phyloP scores from a whole-genome alignment of 2,329 filamentous ascomycete genomes.

The Cladosporium sphaerospermum region DNA sequence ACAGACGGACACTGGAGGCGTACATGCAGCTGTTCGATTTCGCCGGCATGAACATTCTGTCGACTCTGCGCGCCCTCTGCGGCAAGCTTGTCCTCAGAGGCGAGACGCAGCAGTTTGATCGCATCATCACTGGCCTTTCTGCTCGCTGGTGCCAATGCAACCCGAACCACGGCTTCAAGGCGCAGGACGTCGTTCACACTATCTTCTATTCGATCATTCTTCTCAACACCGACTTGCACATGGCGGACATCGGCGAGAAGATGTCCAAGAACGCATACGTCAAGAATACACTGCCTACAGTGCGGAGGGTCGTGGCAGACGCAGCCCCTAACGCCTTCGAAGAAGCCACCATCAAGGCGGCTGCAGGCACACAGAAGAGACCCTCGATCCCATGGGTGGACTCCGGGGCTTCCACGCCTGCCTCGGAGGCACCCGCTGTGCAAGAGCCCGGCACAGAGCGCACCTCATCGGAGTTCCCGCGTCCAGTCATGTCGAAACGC shows the following conservation, averaged over 20 bases:
- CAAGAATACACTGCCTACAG: conserved; percentile 91
- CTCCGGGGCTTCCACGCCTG: conserved; percentile 16
- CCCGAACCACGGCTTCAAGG: conserved; percentile 85
- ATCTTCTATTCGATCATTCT: conserved; percentile 95
- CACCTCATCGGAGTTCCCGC: conserved; percentile 26
- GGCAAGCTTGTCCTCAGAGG: conserved; percentile 74
- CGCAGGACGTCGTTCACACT: conserved; percentile 88
- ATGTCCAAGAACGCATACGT: conserved; percentile 95
- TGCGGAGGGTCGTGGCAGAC: conserved; percentile 69
- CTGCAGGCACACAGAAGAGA: conserved; percentile 13
- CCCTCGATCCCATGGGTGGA: conserved; percentile 29
- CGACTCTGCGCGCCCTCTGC: conserved; percentile 73
- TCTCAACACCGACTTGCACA: conserved; percentile 89
- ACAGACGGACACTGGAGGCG: conserved; percentile 55
- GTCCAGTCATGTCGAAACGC: conserved; percentile 31
- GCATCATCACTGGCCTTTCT: conserved; percentile 84
- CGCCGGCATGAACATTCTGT: conserved; percentile 69
- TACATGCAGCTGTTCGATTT: conserved; percentile 95
- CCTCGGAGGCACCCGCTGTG: conserved; percentile 3
- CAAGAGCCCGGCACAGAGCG: conserved; percentile 18
- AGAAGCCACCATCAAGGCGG: conserved; percentile 23
- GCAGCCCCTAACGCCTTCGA: conserved; percentile 63
- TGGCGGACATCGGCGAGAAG: conserved; percentile 91
- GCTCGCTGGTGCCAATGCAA: conserved; percentile 92
- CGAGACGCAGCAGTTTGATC: conserved; percentile 94